These are phyloP conservation scores for Crassisporium funariophilum DNA, from an alignment of 768 basidiomycete genomes.

Conservation along the genomic window DNA sequence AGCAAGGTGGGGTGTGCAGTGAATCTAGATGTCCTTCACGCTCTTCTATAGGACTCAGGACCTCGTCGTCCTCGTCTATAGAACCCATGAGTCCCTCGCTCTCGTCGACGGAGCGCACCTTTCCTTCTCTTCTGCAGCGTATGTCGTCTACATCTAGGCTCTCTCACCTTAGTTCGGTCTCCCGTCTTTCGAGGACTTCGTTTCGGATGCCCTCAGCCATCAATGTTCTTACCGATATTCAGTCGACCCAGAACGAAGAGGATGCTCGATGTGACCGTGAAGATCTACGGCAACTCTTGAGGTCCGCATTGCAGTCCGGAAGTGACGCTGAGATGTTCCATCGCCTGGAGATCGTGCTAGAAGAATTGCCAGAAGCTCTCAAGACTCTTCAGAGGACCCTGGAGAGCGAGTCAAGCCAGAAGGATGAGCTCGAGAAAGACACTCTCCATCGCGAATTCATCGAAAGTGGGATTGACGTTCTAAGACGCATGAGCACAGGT, in stretches of 20 bases:
- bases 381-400: conserved; percentile 73
- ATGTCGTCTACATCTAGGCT: background rate
- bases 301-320: conserved; percentile 50
- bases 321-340: conserved; percentile 61
- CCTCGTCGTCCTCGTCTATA: too few species aligned
- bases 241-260: conserved; percentile 22
- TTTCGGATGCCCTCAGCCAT: conserved; percentile 16
- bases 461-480: conserved; percentile 66
- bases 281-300: conserved; percentile 56
- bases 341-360: conserved; percentile 56
- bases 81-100: too few species aligned
- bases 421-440: conserved; percentile 29
- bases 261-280: conserved; percentile 56
- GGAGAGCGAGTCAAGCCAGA: conserved; percentile 31
- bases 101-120: background rate
- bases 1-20: too few species aligned
- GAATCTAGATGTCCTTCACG: too few species aligned
- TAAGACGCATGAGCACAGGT: conserved; percentile 55
- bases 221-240: conserved; percentile 26
- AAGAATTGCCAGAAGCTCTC: conserved; percentile 75
- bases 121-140: background rate
- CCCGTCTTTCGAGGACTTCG: conserved; percentile 14
- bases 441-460: conserved; percentile 66
- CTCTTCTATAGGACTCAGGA: too few species aligned
- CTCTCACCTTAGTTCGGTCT: background rate